phyloP scores from a whole-genome alignment of 2,329 filamentous ascomycete species.

The Pseudomassariella vexata region DNA sequence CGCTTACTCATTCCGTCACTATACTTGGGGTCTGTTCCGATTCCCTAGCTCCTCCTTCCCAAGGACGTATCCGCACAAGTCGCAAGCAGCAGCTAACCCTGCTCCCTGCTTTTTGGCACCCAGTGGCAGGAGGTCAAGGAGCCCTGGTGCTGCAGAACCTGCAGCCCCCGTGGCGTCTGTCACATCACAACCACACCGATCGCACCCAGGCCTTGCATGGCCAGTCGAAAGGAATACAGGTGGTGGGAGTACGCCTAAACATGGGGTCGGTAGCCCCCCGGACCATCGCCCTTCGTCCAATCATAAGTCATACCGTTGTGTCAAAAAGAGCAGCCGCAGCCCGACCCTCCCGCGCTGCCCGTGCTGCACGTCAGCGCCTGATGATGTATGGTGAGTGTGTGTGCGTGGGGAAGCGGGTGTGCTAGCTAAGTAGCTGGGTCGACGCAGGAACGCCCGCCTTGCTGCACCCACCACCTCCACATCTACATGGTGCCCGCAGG shows the following conservation, averaged over 20 bases:
- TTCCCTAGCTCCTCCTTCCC: no score
- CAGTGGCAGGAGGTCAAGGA: no score
- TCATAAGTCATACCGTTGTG: slow-evolving; percentile 47
- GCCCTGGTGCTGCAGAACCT: slow-evolving; percentile 15
- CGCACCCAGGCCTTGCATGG: slow-evolving; percentile 18
- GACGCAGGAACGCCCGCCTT: slow-evolving; percentile 25
- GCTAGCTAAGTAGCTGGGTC: slow-evolving; percentile 12
- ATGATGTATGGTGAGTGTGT: no score
- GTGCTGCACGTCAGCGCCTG: slow-evolving; percentile 17
- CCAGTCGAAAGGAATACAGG: no score
- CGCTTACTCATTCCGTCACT: slow-evolving; percentile 9
- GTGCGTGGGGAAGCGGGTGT: slow-evolving; percentile 14
- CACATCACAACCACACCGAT: slow-evolving; percentile 20
- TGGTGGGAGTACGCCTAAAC: no score
- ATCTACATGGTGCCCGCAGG: slow-evolving; percentile 2
- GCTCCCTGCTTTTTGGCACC: slow-evolving; percentile 14
- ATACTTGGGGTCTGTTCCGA: slow-evolving; percentile 9
- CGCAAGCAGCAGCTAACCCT: no score
- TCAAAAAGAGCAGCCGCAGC: slow-evolving; percentile 32
- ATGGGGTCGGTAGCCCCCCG: no score
- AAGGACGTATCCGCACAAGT: no score
- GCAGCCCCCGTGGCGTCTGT: slow-evolving; percentile 15
- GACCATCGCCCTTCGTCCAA: slow-evolving; percentile 37
- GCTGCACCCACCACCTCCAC: slow-evolving; percentile 12
- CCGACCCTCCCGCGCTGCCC: slow-evolving; percentile 10